These are phyloP conservation scores for Talaromyces borbonicus DNA, from an alignment of 495 filamentous ascomycete species.

Conservation along the genomic window DNA sequence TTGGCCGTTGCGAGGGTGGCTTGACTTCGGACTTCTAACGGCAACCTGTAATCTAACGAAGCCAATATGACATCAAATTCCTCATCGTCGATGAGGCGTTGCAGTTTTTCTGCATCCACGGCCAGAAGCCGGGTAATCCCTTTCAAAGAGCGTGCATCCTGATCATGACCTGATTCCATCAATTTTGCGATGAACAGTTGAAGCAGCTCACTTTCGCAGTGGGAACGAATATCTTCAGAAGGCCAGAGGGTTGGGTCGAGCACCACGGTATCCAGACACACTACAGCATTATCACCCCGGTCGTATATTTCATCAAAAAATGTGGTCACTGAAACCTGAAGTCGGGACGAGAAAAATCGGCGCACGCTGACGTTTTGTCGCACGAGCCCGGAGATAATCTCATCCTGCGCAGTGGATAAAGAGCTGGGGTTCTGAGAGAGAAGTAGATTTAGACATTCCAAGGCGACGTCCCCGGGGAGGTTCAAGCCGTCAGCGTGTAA, in stretches of 20 bases:
- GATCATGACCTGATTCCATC: slow-evolving; percentile 50
- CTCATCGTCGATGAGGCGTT: slow-evolving; percentile 62
- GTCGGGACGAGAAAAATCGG: slow-evolving; percentile 38
- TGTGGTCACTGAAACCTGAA: slow-evolving; percentile 40
- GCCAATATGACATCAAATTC: slow-evolving; percentile 69
- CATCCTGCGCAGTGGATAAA: slow-evolving; percentile 38
- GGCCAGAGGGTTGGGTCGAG: slow-evolving; percentile 50
- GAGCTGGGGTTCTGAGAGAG: slow-evolving; percentile 31
- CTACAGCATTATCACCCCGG: slow-evolving; percentile 50
- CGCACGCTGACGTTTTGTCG: slow-evolving; percentile 46
- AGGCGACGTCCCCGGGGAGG: slow-evolving; percentile 41
- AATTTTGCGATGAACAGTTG: slow-evolving; percentile 55
- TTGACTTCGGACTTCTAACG: slow-evolving; percentile 56
- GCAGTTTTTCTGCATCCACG: slow-evolving; percentile 47
- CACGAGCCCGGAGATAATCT: slow-evolving; percentile 51
- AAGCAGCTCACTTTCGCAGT: slow-evolving; percentile 52
- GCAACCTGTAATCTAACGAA: slow-evolving; percentile 66
- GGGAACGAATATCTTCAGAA: slow-evolving; percentile 34
- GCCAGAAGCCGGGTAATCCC: slow-evolving; percentile 53
- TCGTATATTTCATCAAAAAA: slow-evolving; percentile 50
- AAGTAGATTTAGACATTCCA: slow-evolving; percentile 46
- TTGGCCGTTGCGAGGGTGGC: slow-evolving; percentile 68
- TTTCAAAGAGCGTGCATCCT: slow-evolving; percentile 50
- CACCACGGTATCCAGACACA: slow-evolving; percentile 45
- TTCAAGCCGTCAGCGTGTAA: slow-evolving; percentile 44